These are phyloP conservation scores for Acanthamoeba healyi DNA, from an alignment of 208 protist genomes.

Conservation along the genomic window DNA sequence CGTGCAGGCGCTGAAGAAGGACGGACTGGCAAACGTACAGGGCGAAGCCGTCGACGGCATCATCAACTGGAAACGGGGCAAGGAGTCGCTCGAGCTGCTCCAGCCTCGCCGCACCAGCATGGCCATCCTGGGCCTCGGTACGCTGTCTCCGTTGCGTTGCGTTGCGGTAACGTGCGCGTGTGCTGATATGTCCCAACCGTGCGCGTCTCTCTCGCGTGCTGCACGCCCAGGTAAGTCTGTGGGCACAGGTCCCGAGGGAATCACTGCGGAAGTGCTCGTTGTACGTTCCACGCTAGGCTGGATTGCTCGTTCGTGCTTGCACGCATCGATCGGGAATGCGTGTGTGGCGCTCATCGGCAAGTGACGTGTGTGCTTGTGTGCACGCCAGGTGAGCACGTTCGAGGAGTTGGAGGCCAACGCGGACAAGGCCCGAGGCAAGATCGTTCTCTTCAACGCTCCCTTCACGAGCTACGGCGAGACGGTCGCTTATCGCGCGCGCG, in stretches of 20 bases:
- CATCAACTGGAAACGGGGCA: conserved; percentile 29
- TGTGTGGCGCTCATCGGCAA: too few species aligned
- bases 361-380: background rate
- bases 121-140: conserved; percentile 35
- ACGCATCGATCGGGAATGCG: background rate
- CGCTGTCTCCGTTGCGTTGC: background rate
- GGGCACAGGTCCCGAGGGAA: conserved; percentile 7
- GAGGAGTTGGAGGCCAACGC: conserved; percentile 5
- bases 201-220: background rate
- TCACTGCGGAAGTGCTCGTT: conserved; percentile 42
- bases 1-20: conserved; percentile 24
- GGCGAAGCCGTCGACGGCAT: conserved; percentile 15
- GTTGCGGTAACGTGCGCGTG: background rate
- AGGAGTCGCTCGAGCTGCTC: conserved; percentile 24
- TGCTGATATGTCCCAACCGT: too few species aligned
- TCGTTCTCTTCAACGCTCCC: conserved; percentile 58
- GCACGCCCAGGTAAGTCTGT: background rate
- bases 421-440: conserved; percentile 38
- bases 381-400: conserved; percentile 58
- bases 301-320: too few species aligned
- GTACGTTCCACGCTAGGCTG: too few species aligned
- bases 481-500: background rate
- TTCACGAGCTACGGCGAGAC: conserved; percentile 56
- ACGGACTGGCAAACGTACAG: background rate
- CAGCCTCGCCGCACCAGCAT: background rate